Base-by-base conservation (phyloP, 1,139 yeast genomes). In the Sugiyamaella japonica region DNA sequence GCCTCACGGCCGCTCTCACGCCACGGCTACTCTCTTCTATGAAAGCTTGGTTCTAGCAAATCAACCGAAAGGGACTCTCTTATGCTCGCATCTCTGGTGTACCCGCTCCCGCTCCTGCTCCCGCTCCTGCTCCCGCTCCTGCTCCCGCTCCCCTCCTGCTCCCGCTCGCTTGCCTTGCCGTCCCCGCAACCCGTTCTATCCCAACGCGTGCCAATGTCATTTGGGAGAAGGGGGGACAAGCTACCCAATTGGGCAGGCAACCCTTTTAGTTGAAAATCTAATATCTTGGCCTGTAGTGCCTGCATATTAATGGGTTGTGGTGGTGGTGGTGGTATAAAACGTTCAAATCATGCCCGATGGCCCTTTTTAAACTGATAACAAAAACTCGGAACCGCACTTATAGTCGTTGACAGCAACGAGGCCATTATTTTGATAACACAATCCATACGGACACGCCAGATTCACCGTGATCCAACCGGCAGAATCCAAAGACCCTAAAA, bases 231-330 rank as follows among this genome's bases (percentile, higher is more conserved):
- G 25, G 41, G 41, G 23, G 13, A 12, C 13, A 5, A 16, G 10
- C 16, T 39, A 13, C 44, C 32, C 17, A 25, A 40, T 25, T 13
- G 25, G 44, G 44, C 28, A 40, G 10, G 13, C n/a, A 40, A 23
- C 44, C 44, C 32, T 40, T 23, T 5, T 12, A 17, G 15, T 40
- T 29, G 44, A 40, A 40, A 40, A 40, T 40, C 44, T 40, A 40
- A 40, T 25, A 15, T 39, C 48, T 17, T 23, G 37, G 40, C 15
- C 6, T 17, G 36, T 23, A 45, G 49, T 45, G 49, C 49, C 49
- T 45, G 49, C 49, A 45, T 45, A 45, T 36, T 10, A 40, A 28
- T 28, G 44, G 44, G 44, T 40, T 25, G 44, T 25, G 44, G 44
- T 23, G 29, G 44, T 25, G 44, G 44, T 23, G 29, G 34, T 29